phyloP scores from a whole-genome alignment of 169 alveolate species.

The Plasmodium yoelii region DNA sequence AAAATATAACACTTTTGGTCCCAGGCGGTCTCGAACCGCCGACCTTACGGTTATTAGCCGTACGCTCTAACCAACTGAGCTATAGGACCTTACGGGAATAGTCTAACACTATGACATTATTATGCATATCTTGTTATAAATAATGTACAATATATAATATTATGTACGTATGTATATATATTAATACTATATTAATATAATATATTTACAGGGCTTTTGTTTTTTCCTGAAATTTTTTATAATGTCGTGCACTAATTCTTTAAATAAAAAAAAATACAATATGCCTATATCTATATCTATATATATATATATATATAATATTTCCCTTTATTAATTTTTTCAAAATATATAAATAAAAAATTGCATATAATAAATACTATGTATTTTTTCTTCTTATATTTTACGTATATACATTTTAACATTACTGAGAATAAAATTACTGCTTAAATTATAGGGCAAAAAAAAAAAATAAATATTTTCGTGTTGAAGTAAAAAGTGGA shows the following conservation, averaged over 20 bases:
- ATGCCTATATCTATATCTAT: neutral
- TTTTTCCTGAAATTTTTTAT: too few species aligned
- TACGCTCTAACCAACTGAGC: conserved; percentile 98
- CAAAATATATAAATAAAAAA: neutral
- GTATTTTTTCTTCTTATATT: neutral
- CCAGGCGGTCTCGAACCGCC: conserved; percentile 99
- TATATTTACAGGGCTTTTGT: too few species aligned
- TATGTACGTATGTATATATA: too few species aligned
- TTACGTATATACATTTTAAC: neutral
- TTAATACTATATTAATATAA: too few species aligned
- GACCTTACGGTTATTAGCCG: conserved; percentile 98
- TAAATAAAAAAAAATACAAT: neutral
- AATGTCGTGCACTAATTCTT: conserved; percentile 9
- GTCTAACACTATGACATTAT: neutral
- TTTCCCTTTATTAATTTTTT: neutral
- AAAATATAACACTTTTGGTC: too few species aligned
- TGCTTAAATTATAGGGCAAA: neutral
- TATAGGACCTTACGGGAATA: conserved; percentile 88
- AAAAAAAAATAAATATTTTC: neutral
- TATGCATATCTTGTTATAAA: too few species aligned
- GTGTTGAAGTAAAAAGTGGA: conserved; percentile 68
- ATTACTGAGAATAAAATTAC: neutral
- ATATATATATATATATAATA: too few species aligned
- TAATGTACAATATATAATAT: too few species aligned
- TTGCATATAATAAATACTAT: neutral